phyloP scores from a whole-genome alignment of 345 rosid species.

The Cardamine resedifolia region DNA sequence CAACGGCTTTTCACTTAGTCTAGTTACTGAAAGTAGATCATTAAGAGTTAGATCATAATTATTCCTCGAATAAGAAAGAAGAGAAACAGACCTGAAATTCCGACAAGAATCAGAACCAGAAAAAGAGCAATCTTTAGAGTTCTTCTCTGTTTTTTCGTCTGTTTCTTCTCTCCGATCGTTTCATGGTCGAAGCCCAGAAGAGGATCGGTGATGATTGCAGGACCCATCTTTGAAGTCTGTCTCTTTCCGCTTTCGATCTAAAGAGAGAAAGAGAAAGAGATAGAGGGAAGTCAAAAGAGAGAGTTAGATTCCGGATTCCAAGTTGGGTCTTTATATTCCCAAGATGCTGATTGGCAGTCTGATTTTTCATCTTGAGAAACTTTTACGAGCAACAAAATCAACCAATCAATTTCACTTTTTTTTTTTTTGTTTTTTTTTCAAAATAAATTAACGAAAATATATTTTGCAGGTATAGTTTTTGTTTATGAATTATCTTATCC shows the following conservation, averaged over 20 bases:
- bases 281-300: background rate
- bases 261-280: background rate
- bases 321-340: background rate
- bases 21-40: background rate
- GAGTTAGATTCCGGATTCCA: background rate
- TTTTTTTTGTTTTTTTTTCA: no score
- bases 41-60: background rate
- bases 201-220: slow-evolving; percentile 19
- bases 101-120: slow-evolving; percentile 28
- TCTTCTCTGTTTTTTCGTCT: slow-evolving; percentile 20
- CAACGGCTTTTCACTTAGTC: slow-evolving; percentile 15
- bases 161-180: background rate
- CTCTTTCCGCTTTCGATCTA: background rate
- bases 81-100: slow-evolving; percentile 28
- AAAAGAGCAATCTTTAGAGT: slow-evolving; percentile 5
- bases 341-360: background rate
- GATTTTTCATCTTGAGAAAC: background rate
- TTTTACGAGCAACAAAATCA: background rate
- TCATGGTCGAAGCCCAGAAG: slow-evolving; percentile 17
- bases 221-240: slow-evolving; percentile 20
- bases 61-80: background rate
- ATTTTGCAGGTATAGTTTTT: background rate
- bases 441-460: background rate
- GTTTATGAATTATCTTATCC: background rate
- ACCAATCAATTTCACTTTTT: background rate